Conservation (phyloP, 345 rosid genomes). For the Populus ilicifolia region DNA sequence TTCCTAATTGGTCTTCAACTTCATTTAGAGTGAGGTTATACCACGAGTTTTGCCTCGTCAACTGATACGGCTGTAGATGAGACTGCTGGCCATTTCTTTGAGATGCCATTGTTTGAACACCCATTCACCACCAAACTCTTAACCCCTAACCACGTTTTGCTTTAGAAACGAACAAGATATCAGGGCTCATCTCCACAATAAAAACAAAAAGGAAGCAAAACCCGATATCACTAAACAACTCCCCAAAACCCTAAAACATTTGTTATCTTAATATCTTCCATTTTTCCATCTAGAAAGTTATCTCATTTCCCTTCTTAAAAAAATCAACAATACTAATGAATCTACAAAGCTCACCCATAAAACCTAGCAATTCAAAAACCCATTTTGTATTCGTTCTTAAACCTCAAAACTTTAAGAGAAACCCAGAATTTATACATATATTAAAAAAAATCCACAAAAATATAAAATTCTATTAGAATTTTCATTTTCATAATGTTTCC, state of each 20-base stretch:
- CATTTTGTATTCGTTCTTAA: background rate
- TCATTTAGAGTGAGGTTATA: slow-evolving; percentile 45
- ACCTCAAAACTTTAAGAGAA: background rate
- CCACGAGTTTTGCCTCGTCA: slow-evolving; percentile 47
- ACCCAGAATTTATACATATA: background rate
- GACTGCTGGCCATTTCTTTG: slow-evolving; percentile 43
- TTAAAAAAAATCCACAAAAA: background rate
- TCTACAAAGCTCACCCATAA: background rate
- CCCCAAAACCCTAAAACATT: background rate
- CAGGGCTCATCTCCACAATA: background rate
- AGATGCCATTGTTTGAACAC: slow-evolving; percentile 58
- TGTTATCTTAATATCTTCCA: background rate
- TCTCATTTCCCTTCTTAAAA: background rate
- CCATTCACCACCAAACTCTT: slow-evolving; percentile 37
- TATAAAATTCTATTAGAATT: background rate
- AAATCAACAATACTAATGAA: background rate
- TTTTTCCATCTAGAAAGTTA: background rate
- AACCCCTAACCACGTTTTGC: background rate
- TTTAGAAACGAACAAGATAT: too few relatives aligned
- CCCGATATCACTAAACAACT: background rate
- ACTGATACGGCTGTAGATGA: slow-evolving; percentile 28
- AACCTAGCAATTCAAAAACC: background rate
- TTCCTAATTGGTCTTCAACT: slow-evolving; percentile 40
- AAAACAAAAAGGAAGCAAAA: background rate
- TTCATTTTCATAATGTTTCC: background rate